Evolutionary conservation across 148 eudicot species (phyloP).

Genomic region (Pharnaceum exiguum): DNA sequence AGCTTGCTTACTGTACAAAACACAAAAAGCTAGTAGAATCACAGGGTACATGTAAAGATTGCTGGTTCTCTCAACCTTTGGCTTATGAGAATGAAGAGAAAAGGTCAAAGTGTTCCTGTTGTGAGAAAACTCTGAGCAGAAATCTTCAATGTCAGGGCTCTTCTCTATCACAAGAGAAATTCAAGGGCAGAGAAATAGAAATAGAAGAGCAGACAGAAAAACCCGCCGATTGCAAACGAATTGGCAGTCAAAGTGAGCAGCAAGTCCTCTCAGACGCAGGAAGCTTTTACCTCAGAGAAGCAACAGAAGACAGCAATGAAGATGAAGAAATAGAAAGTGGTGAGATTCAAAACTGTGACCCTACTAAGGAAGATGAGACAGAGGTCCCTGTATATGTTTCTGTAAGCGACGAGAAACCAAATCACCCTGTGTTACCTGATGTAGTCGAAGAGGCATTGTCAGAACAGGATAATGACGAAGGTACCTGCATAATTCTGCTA

Average conservation of each 20-base stretch:
- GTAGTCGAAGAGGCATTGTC: neutral
- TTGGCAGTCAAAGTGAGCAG: slow-evolving; percentile 13
- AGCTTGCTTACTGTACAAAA: slow-evolving; percentile 9
- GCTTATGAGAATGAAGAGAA: neutral
- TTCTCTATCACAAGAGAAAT: too few relatives aligned
- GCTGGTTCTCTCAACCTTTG: neutral
- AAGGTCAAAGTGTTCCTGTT: neutral
- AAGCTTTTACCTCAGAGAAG: slow-evolving; percentile 24
- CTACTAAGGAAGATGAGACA: slow-evolving; percentile 7
- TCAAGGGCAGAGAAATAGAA: too few relatives aligned
- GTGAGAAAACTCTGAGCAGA: slow-evolving; percentile 7
- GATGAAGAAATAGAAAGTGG: slow-evolving; percentile 3
- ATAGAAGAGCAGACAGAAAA: too few relatives aligned
- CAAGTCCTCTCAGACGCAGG: slow-evolving; percentile 24
- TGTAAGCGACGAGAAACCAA: too few relatives aligned
- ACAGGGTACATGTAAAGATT: slow-evolving; percentile 9
- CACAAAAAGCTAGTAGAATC: slow-evolving; percentile 18
- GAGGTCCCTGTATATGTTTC: too few relatives aligned
- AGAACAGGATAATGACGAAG: slow-evolving; percentile 11
- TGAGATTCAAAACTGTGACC: neutral
- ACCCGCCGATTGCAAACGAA: neutral
- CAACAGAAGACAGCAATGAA: slow-evolving; percentile 21
- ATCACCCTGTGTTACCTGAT: too few relatives aligned
- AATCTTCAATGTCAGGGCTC: too few relatives aligned
- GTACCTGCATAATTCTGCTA: slow-evolving; percentile 10